Percentiles rank a stretch among this genome's conserved stretches.
phyloP scores from a whole-genome alignment of 306 rosid species.

The Quercus glauca region DNA sequence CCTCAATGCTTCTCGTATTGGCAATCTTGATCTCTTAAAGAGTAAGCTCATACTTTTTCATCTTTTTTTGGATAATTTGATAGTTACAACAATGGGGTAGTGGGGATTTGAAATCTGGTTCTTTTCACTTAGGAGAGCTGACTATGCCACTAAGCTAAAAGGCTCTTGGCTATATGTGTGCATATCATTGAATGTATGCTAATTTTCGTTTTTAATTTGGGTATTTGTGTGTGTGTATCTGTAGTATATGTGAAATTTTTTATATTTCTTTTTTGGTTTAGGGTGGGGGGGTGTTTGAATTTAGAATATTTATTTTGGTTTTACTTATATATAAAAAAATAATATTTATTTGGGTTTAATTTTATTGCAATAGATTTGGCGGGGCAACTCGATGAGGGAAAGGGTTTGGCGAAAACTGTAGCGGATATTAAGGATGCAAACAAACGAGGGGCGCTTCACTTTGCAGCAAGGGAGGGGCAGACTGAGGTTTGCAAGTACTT shows the following conservation, averaged over 20 bases:
- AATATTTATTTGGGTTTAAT: constrained; percentile 3
- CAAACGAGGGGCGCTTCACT: constrained; percentile 91
- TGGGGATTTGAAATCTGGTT: no score
- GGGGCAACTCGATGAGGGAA: constrained; percentile 65
- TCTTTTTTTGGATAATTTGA: no score
- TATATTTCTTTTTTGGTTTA: no score
- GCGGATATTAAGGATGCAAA: constrained; percentile 85
- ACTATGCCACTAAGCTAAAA: no score
- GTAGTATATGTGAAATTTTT: no score
- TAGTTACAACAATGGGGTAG: no score
- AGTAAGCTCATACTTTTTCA: constrained; percentile 33
- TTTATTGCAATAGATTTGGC: constrained; percentile 54
- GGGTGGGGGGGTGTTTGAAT: background rate
- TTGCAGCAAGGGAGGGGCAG: constrained; percentile 85
- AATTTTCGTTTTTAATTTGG: no score
- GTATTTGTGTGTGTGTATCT: background rate
- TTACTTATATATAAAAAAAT: background rate
- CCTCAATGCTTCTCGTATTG: constrained; percentile 78
- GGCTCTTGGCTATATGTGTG: no score
- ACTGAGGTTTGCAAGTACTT: constrained; percentile 74
- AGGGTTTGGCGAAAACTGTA: constrained; percentile 61
- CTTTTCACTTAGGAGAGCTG: no score
- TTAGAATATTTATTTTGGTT: constrained; percentile 2
- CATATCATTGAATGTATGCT: no score
- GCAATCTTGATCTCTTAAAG: constrained; percentile 77